Evolutionary conservation across 208 protist genomes (phyloP), one percentile per base, ranked within the genome.

Genomic region (Leptomonas pyrrhocoris): DNA sequence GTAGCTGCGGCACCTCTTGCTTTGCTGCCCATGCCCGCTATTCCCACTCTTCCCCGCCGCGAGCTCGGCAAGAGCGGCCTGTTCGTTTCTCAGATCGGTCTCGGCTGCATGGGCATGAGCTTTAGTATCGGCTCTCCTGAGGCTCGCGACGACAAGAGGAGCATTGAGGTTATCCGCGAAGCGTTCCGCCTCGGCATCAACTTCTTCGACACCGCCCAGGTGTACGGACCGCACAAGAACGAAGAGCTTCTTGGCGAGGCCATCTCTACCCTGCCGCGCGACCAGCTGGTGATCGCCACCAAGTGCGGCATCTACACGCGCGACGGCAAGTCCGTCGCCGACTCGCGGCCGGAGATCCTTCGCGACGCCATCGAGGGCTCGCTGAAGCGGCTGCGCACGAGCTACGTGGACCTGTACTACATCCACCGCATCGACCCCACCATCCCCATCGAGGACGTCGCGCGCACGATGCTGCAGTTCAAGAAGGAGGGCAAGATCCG

Each of bases 371-470:
- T 86, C 31, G 77, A 73, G n/a, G 62, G 76, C 50, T 81, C 77
- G 19, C 74, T 86, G 38, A 58, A 69, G 62, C 68, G 74, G 16
- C 74, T 84, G 19, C 51, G 70, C 28, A 64, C 70, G 56, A 63
- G 62, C 64, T 84, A 80, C 61, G 58, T 84, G 36, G 79, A 84
- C 55, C 73, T 84, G 21, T 84, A 84, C 74, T 75, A 76, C 50
- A 66, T 84, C 34, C 79, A 84, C 65, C 70, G 77, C 38, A 53
- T 74, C 2, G 72, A 78, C 65, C 67, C 66, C 21, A 61, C 58
- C n/a, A 61, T 81, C 42, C 60, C 72, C 38, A 70, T 75, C 23
- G 77, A 81, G 45, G 65, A 62, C n/a, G 72, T 81, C 36, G 77
- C 77, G 21, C 42, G 55, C 50, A 74, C 72, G 13, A 77, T 81